These are phyloP conservation scores for Pseudopithomyces chartarum DNA, from an alignment of 2,329 filamentous ascomycete genomes.

Conservation along the genomic window DNA sequence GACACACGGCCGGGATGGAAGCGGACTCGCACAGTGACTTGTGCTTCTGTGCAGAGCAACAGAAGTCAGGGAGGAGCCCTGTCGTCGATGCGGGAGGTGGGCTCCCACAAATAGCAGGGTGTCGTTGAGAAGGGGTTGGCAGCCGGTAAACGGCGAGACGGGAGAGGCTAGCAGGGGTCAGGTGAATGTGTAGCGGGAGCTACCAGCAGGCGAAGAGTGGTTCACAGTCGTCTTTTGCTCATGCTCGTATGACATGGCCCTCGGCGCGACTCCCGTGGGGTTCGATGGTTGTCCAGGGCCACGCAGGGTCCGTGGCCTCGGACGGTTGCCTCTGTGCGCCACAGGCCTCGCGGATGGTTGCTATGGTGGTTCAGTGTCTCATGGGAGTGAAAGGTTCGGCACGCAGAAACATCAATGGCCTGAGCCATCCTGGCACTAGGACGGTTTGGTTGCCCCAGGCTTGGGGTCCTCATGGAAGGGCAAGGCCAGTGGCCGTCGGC, in stretches of 20 bases:
- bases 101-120: constrained; percentile 43
- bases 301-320: constrained; percentile 29
- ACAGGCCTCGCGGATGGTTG: constrained; percentile 20
- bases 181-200: constrained; percentile 44
- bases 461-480: constrained; percentile 24
- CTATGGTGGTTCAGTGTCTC: constrained; percentile 19
- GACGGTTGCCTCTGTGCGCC: constrained; percentile 21
- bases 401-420: constrained; percentile 12
- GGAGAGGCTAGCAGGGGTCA: constrained; percentile 43
- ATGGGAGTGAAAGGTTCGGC: constrained; percentile 8
- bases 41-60: constrained; percentile 39
- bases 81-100: constrained; percentile 30
- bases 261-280: constrained; percentile 45
- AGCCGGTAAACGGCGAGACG: constrained; percentile 40
- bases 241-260: constrained; percentile 47
- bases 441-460: constrained; percentile 21
- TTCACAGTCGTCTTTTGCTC: constrained; percentile 37
- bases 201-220: constrained; percentile 39
- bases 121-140: constrained; percentile 39
- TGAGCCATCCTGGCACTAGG: constrained; percentile 11
- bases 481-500: constrained; percentile 14
- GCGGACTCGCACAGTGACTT: constrained; percentile 42
- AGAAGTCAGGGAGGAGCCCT: constrained; percentile 37
- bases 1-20: constrained; percentile 36
- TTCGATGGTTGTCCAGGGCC: constrained; percentile 38